phyloP scores from a whole-genome alignment of 768 basidiomycete genomes.

The Tremella mesenterica region DNA sequence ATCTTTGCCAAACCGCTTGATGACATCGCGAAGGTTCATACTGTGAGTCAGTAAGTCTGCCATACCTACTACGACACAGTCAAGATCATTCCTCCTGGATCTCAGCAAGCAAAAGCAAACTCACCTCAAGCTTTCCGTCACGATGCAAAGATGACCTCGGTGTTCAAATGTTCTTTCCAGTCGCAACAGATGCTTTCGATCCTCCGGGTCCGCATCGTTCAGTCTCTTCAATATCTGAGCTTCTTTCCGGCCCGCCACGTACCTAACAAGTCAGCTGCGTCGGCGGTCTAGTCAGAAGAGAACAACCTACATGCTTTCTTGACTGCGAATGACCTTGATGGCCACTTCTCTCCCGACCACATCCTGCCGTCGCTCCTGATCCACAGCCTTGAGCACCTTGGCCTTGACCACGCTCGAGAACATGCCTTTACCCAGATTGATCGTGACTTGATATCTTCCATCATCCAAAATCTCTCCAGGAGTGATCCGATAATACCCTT shows the following conservation, averaged over 20 bases:
- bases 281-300: neutral
- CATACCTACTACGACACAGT: too few relatives aligned
- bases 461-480: conserved; percentile 88
- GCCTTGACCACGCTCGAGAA: conserved; percentile 94
- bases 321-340: conserved; percentile 90
- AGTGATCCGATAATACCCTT: conserved; percentile 91
- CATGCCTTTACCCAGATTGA: conserved; percentile 96
- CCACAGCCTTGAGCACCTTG: conserved; percentile 58
- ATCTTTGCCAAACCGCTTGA: conserved; percentile 97
- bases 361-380: conserved; percentile 46
- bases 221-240: conserved; percentile 79
- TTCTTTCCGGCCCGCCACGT: conserved; percentile 89
- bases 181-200: conserved; percentile 93
- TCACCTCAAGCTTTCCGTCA: conserved; percentile 88
- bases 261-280: conserved; percentile 51
- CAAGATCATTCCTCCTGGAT: too few relatives aligned
- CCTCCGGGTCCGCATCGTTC: conserved; percentile 81
- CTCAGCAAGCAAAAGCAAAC: conserved; percentile 9
- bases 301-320: conserved; percentile 81
- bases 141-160: conserved; percentile 88
- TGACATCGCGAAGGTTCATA: conserved; percentile 96
- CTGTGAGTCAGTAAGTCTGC: conserved; percentile 50
- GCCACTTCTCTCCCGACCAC: conserved; percentile 70
- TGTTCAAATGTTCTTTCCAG: conserved; percentile 93
- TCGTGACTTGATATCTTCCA: conserved; percentile 88